phyloP scores from a whole-genome alignment of 306 rosid genomes.

The Pterocarpus santalinus region DNA sequence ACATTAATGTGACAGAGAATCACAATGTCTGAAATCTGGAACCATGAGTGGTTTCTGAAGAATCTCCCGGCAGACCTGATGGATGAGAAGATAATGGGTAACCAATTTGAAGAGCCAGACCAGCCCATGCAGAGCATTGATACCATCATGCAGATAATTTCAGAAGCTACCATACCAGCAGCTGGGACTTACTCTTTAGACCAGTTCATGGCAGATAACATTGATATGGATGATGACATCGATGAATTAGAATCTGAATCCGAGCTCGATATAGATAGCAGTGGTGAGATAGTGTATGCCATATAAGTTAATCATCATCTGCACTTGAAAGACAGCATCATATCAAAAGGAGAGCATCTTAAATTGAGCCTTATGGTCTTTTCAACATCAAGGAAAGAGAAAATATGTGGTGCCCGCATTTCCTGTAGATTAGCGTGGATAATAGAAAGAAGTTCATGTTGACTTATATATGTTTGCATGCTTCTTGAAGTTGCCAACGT shows the following conservation, averaged over 20 bases:
- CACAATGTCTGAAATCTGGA: conserved; percentile 79
- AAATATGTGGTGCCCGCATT: conserved; percentile 33
- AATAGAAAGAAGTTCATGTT: conserved; percentile 43
- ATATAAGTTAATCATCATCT: conserved; percentile 44
- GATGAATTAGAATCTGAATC: conserved; percentile 78
- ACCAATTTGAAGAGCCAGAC: conserved; percentile 83
- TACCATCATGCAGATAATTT: conserved; percentile 84
- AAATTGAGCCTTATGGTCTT: conserved; percentile 24
- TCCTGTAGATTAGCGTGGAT: conserved; percentile 50
- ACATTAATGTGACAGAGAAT: conserved; percentile 67
- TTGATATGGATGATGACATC: conserved; percentile 78
- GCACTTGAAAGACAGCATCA: conserved; percentile 31
- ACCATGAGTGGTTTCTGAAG: conserved; percentile 84
- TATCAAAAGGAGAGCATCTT: conserved; percentile 7
- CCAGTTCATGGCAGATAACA: conserved; percentile 61
- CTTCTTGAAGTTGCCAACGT: conserved; percentile 39
- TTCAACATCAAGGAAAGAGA: conserved; percentile 26
- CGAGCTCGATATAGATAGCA: conserved; percentile 86
- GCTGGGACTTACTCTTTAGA: conserved; percentile 66
- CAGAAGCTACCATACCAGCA: conserved; percentile 88
- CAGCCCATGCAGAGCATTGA: conserved; percentile 89
- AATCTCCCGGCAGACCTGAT: conserved; percentile 86
- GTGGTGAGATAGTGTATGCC: conserved; percentile 92
- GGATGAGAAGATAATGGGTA: conserved; percentile 69
- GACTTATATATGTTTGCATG: conserved; percentile 43